Conservation (phyloP, 2,329 filamentous ascomycete species). For the Aspergillus transmontanensis region DNA sequence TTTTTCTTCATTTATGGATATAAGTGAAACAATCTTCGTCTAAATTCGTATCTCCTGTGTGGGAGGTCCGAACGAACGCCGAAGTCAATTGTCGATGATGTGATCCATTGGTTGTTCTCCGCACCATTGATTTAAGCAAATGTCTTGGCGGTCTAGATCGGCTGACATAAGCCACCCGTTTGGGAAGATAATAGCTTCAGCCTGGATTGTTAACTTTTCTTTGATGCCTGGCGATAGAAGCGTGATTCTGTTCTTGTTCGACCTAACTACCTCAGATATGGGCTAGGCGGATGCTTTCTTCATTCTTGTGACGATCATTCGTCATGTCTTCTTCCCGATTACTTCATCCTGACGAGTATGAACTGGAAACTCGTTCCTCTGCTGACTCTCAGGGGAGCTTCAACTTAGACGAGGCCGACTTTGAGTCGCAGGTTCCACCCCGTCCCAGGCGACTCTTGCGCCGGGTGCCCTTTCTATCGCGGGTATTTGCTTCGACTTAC, state of each 20-base stretch:
- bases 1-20: background rate
- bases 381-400: constrained; percentile 43
- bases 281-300: constrained; percentile 11
- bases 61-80: background rate
- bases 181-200: background rate
- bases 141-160: background rate
- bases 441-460: constrained; percentile 27
- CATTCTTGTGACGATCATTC: constrained; percentile 17
- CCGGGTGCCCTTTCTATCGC: constrained; percentile 29
- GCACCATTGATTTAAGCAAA: background rate
- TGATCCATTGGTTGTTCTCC: background rate
- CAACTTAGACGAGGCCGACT: constrained; percentile 46
- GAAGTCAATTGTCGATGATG: background rate
- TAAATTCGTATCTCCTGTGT: background rate
- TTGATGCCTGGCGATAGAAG: background rate
- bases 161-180: constrained; percentile 9
- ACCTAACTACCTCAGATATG: constrained; percentile 18
- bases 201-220: background rate
- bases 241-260: constrained; percentile 4
- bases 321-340: constrained; percentile 42
- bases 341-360: constrained; percentile 45
- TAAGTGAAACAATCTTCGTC: background rate
- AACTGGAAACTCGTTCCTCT: constrained; percentile 43
- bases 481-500: constrained; percentile 31
- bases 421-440: constrained; percentile 39